phyloP scores from a whole-genome alignment of 768 basidiomycete species.

The Peribolospora baueri region DNA sequence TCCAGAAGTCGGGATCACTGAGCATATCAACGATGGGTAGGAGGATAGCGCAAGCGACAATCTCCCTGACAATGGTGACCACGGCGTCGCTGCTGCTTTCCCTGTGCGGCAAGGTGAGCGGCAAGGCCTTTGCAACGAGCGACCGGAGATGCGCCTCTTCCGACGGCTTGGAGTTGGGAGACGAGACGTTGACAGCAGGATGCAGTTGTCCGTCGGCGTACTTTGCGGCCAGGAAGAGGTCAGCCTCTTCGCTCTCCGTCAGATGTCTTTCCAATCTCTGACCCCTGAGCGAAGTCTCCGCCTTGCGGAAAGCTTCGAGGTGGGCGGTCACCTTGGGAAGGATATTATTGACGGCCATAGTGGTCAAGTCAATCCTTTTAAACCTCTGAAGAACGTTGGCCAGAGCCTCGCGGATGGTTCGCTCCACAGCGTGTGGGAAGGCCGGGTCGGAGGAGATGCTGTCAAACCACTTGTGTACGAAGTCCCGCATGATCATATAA shows the following conservation, averaged over 20 bases:
- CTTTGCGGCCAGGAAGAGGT: slow-evolving; percentile 56
- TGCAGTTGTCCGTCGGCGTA: slow-evolving; percentile 48
- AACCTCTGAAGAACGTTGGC: slow-evolving; percentile 34
- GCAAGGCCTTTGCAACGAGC: slow-evolving; percentile 46
- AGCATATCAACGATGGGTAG: slow-evolving; percentile 80
- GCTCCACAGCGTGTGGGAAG: slow-evolving; percentile 66
- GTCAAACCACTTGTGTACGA: slow-evolving; percentile 71
- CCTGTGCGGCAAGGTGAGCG: slow-evolving; percentile 45
- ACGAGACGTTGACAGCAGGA: slow-evolving; percentile 65
- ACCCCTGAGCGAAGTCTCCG: slow-evolving; percentile 36
- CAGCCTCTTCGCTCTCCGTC: slow-evolving; percentile 73
- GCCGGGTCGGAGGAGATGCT: slow-evolving; percentile 62
- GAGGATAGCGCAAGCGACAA: slow-evolving; percentile 54
- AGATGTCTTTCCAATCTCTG: slow-evolving; percentile 55
- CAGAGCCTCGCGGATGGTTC: slow-evolving; percentile 41
- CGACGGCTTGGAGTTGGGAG: slow-evolving; percentile 65
- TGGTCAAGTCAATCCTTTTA: slow-evolving; percentile 40
- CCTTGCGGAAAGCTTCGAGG: slow-evolving; percentile 5
- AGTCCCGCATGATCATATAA: slow-evolving; percentile 58
- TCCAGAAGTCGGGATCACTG: slow-evolving; percentile 93
- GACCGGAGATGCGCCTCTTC: slow-evolving; percentile 63
- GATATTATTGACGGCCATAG: slow-evolving; percentile 54
- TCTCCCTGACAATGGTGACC: slow-evolving; percentile 50
- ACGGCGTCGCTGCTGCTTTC: slow-evolving; percentile 49
- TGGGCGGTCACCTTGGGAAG: slow-evolving; percentile 74